These are phyloP conservation scores for Boletus vermiculosoides DNA, from an alignment of 768 basidiomycete species.

Conservation along the genomic window DNA sequence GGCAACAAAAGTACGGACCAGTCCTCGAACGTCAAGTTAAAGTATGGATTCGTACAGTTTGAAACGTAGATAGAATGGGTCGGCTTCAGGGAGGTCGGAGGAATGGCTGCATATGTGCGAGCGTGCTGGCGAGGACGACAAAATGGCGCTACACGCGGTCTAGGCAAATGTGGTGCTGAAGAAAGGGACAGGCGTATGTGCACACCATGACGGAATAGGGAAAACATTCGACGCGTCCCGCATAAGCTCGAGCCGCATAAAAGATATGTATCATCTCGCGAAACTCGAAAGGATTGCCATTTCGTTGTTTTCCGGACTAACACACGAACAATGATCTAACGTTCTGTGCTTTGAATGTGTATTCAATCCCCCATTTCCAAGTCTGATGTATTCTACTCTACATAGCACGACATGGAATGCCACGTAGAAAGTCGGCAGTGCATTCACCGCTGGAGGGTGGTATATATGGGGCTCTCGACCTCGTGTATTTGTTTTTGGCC, in stretches of 20 bases:
- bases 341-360: neutral
- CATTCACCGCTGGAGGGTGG: conserved; percentile 75
- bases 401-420: conserved; percentile 4
- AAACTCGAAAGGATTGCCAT: neutral
- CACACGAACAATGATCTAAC: neutral
- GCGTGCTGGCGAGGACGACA: neutral
- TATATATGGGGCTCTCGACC: conserved; percentile 80
- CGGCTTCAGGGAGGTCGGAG: conserved; percentile 28
- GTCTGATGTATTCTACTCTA: conserved; percentile 22
- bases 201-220: conserved; percentile 28
- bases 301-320: neutral
- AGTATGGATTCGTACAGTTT: conserved; percentile 75
- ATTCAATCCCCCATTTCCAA: neutral
- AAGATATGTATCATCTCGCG: neutral
- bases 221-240: conserved; percentile 26
- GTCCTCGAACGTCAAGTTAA: conserved; percentile 89
- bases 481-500: conserved; percentile 88
- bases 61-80: conserved; percentile 68
- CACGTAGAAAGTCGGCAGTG: neutral
- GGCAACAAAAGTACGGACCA: conserved; percentile 51
- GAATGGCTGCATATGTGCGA: conserved; percentile 16
- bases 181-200: conserved; percentile 22
- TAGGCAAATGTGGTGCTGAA: neutral
- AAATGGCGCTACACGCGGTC: neutral
- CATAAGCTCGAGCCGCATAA: neutral